These are phyloP conservation scores for Pseudogymnoascus sp. DNA, from an alignment of 2,329 filamentous ascomycete species.

Conservation along the genomic window DNA sequence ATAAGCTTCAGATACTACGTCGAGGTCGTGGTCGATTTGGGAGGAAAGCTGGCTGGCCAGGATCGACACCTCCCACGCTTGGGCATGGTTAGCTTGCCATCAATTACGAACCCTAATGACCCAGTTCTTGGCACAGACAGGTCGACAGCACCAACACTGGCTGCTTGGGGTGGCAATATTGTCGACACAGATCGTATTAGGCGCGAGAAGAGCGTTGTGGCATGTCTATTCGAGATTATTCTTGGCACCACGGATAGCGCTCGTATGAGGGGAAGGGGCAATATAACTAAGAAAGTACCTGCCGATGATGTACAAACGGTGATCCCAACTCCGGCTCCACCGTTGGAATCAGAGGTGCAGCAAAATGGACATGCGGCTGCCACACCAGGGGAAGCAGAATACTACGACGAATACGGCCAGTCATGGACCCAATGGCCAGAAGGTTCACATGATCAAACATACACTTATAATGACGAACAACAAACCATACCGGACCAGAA, in stretches of 20 bases:
- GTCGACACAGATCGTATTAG: conserved; percentile 81
- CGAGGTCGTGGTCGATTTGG: conserved; percentile 86
- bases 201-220: conserved; percentile 86
- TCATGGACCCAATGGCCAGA: background rate
- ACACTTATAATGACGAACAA: conserved; percentile 25
- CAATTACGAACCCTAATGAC: conserved; percentile 15
- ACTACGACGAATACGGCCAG: background rate
- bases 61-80: conserved; percentile 32
- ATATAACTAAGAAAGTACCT: conserved; percentile 13
- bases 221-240: conserved; percentile 76
- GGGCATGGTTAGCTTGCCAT: conserved; percentile 23
- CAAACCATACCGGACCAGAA: conserved; percentile 29
- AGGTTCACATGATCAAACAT: conserved; percentile 18
- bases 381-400: background rate
- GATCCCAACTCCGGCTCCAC: conserved; percentile 13
- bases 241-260: conserved; percentile 76
- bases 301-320: conserved; percentile 9
- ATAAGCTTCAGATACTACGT: conserved; percentile 92
- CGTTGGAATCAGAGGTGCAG: conserved; percentile 29
- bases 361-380: conserved; percentile 21
- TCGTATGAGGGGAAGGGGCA: conserved; percentile 25
- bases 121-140: conserved; percentile 28
- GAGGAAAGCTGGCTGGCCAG: conserved; percentile 74
- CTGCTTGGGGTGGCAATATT: conserved; percentile 59
- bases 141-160: conserved; percentile 38